Evolutionary conservation across 148 eudicot species (phyloP).

Genomic region (Camellia sinensis): DNA sequence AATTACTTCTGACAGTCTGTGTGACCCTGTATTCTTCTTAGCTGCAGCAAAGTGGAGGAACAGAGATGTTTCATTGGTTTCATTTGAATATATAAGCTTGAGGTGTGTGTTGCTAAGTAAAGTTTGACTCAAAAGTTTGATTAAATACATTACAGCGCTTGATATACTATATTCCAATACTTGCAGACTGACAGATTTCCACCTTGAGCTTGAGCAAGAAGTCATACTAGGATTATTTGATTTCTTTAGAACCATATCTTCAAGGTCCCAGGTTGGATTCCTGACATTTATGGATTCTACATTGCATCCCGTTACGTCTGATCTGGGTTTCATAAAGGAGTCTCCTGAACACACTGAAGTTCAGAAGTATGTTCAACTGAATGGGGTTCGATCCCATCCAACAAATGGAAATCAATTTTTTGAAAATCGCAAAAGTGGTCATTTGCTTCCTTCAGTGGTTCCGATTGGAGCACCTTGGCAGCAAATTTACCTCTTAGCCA

Average conservation of each 20-base stretch:
- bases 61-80: conserved; percentile 58
- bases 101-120: conserved; percentile 40
- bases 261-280: conserved; percentile 42
- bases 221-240: conserved; percentile 68
- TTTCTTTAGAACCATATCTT: conserved; percentile 51
- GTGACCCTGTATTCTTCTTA: conserved; percentile 61
- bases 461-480: conserved; percentile 99
- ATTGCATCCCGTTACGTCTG: conserved; percentile 29
- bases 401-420: conserved; percentile 20
- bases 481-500: conserved; percentile 70
- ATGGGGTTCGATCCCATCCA: conserved; percentile 26
- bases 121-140: conserved; percentile 11
- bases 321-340: conserved; percentile 29
- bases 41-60: conserved; percentile 85
- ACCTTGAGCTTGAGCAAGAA: conserved; percentile 90
- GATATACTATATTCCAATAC: conserved; percentile 17
- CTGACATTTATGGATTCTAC: conserved; percentile 30
- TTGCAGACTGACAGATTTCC: conserved; percentile 80
- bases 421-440: conserved; percentile 27
- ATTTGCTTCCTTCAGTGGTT: conserved; percentile 50
- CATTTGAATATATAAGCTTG: conserved; percentile 69
- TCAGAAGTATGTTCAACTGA: conserved; percentile 23
- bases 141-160: conserved; percentile 5
- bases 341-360: conserved; percentile 23
- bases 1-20: conserved; percentile 37